Evolutionary conservation across 768 basidiomycete species (phyloP).

Genomic region (Pisolithus tinctorius): DNA sequence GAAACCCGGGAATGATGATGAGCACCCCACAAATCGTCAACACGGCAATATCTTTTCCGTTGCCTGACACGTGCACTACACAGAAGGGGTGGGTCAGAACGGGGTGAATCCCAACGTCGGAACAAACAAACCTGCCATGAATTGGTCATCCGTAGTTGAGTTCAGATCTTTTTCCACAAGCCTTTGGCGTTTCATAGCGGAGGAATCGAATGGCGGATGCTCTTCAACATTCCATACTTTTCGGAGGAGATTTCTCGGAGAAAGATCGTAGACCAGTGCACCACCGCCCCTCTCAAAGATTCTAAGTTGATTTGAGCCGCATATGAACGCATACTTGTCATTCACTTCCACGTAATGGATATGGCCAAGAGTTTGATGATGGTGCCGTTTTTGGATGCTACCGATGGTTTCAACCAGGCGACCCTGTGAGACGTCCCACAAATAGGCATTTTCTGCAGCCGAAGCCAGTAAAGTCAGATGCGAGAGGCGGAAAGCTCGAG

Average conservation of each 20-base stretch:
- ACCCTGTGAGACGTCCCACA: slow-evolving; percentile 58
- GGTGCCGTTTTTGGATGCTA: slow-evolving; percentile 25
- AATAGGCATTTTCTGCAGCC: slow-evolving; percentile 36
- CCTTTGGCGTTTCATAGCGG: slow-evolving; percentile 16
- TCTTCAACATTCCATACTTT: slow-evolving; percentile 28
- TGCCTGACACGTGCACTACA: slow-evolving; percentile 40
- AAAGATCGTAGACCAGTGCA: slow-evolving; percentile 36
- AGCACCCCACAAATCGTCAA: slow-evolving; percentile 21
- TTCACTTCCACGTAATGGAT: slow-evolving; percentile 55
- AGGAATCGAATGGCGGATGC: slow-evolving; percentile 1
- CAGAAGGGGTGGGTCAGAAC: slow-evolving; percentile 2
- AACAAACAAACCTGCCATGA: slow-evolving; percentile 22
- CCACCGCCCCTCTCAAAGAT: slow-evolving; percentile 48
- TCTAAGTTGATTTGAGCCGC: slow-evolving; percentile 40
- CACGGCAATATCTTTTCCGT: slow-evolving; percentile 33
- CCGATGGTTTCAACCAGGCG: slow-evolving; percentile 42
- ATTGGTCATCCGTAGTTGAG: slow-evolving; percentile 7
- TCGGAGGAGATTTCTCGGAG: slow-evolving; percentile 29
- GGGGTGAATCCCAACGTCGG: not conserved
- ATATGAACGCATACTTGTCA: slow-evolving; percentile 52
- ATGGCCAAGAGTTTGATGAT: slow-evolving; percentile 18
- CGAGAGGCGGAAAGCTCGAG: slow-evolving; percentile 56
- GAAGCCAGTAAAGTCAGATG: slow-evolving; percentile 59
- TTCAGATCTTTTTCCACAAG: slow-evolving; percentile 7
- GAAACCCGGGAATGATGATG: slow-evolving; percentile 24